phyloP scores from a whole-genome alignment of 441 rosid genomes.

The Erodium chrysanthum region DNA sequence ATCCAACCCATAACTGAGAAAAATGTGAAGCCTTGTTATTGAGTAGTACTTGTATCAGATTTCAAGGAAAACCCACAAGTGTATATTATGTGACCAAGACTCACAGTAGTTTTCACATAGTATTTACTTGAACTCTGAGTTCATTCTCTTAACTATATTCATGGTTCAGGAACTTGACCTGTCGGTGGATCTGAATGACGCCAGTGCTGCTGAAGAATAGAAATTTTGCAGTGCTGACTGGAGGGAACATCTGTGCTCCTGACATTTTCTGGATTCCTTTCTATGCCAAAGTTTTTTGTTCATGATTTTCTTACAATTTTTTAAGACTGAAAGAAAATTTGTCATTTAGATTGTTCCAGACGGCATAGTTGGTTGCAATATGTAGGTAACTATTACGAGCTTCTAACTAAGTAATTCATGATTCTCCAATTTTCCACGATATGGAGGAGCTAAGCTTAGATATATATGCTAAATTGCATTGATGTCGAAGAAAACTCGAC shows the following conservation, averaged over 20 bases:
- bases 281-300: neutral
- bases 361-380: no score
- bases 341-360: no score
- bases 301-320: no score
- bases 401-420: neutral
- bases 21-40: no score
- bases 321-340: no score
- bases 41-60: no score
- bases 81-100: no score
- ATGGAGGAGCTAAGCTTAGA: neutral
- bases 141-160: neutral
- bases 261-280: neutral
- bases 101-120: neutral
- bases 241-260: neutral
- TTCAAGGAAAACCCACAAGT: no score
- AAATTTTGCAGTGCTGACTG: neutral
- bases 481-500: neutral
- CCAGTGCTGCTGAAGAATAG: slow-evolving; percentile 2
- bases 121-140: neutral
- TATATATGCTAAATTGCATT: neutral
- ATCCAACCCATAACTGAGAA: no score
- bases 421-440: neutral
- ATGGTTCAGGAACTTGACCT: slow-evolving; percentile 5
- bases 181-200: slow-evolving; percentile 5
- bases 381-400: no score